Conservation (phyloP, 805 yeast genomes). For the Yamadazyma takamatsuzukensis region DNA sequence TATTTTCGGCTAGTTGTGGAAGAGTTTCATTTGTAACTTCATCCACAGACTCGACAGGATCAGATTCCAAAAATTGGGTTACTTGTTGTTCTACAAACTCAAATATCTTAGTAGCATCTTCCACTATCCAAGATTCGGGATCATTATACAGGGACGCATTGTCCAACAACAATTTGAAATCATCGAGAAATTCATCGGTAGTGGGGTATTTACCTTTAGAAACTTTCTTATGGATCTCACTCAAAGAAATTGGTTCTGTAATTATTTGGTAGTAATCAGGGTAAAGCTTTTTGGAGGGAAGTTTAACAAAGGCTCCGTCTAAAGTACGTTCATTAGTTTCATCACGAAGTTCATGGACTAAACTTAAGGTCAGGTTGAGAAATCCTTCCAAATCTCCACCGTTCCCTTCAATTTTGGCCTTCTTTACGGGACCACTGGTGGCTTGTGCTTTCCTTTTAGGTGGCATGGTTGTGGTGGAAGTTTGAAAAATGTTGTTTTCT, state of each 20-base stretch:
- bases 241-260: conserved; percentile 28
- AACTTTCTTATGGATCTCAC: conserved; percentile 32
- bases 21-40: conserved; percentile 18
- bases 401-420: conserved; percentile 3
- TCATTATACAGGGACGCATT: conserved; percentile 41
- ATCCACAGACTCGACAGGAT: conserved; percentile 9
- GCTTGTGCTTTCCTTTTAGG: conserved; percentile 20
- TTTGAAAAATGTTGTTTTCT: background rate
- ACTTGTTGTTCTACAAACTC: conserved; percentile 54
- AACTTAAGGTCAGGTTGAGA: conserved; percentile 27
- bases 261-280: conserved; percentile 39
- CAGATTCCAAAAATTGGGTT: conserved; percentile 14
- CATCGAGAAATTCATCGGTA: conserved; percentile 26
- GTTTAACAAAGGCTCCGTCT: conserved; percentile 28
- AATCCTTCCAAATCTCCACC: conserved; percentile 25
- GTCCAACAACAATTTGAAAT: conserved; percentile 32
- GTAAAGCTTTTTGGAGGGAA: conserved; percentile 33
- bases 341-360: conserved; percentile 28
- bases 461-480: conserved; percentile 14
- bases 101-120: conserved; percentile 55
- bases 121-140: conserved; percentile 53
- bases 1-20: conserved; percentile 16
- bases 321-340: conserved; percentile 22
- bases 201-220: conserved; percentile 46
- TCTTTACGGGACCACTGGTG: conserved; percentile 13